phyloP scores from a whole-genome alignment of 257 asterid genomes.

The Nicotiana sylvestris region DNA sequence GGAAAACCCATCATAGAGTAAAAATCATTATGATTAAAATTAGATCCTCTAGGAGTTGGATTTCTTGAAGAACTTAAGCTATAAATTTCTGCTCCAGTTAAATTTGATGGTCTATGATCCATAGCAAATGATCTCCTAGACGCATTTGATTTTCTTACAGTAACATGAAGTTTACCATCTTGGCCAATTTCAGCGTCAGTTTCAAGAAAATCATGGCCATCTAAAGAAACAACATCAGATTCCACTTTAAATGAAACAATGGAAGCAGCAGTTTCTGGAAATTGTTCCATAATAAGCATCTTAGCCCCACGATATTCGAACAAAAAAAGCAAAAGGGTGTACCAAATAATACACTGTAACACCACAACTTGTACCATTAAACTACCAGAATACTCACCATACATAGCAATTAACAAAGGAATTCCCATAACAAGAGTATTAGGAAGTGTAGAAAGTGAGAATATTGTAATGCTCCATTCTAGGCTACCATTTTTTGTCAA shows the following conservation, averaged over 20 bases:
- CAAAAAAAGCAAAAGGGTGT: constrained; percentile 66
- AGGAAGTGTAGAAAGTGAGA: constrained; percentile 80
- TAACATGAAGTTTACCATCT: constrained; percentile 87
- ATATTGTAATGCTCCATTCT: constrained; percentile 86
- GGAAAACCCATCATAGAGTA: constrained; percentile 61
- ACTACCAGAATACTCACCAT: constrained; percentile 55
- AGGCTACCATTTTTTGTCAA: constrained; percentile 64
- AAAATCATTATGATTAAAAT: constrained; percentile 46
- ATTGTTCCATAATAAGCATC: constrained; percentile 77
- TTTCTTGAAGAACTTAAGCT: constrained; percentile 47
- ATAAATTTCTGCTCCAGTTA: constrained; percentile 52
- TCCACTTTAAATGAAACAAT: constrained; percentile 86
- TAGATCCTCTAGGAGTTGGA: constrained; percentile 50
- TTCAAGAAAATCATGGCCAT: constrained; percentile 90
- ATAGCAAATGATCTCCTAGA: constrained; percentile 59
- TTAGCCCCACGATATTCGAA: constrained; percentile 88
- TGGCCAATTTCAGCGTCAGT: constrained; percentile 82
- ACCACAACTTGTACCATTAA: constrained; percentile 89
- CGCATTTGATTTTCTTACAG: constrained; percentile 79
- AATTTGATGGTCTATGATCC: constrained; percentile 51
- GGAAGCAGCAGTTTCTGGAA: constrained; percentile 85
- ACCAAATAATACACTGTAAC: constrained; percentile 87
- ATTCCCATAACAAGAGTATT: constrained; percentile 95
- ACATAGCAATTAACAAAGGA: constrained; percentile 82
- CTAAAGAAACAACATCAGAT: constrained; percentile 90